phyloP scores from a whole-genome alignment of 2,329 filamentous ascomycete genomes.

The Fonsecaea multimorphosa region DNA sequence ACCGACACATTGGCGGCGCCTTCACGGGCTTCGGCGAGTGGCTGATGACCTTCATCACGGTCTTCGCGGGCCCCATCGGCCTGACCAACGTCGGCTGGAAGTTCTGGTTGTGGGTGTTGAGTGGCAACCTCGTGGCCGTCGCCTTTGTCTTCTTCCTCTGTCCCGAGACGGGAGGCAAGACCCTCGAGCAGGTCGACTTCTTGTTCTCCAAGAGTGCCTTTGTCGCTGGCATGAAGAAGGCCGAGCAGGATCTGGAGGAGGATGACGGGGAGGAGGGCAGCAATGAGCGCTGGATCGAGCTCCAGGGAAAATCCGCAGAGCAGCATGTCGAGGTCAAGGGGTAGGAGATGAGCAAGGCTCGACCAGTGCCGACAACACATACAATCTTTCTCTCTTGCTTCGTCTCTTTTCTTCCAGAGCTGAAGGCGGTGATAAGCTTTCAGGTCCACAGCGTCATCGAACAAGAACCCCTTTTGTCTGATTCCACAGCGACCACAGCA shows the following conservation, averaged over 20 bases:
- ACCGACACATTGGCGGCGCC: slow-evolving; percentile 46
- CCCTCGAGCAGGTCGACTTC: slow-evolving; percentile 32
- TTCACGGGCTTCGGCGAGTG: slow-evolving; percentile 44
- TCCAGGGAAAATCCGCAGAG: background rate
- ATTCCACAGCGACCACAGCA: background rate
- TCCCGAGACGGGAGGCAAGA: slow-evolving; percentile 35
- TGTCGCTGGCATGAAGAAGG: slow-evolving; percentile 14
- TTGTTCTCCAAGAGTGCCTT: slow-evolving; percentile 23
- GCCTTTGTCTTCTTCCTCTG: slow-evolving; percentile 36
- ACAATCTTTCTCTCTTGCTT: background rate
- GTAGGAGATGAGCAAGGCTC: background rate
- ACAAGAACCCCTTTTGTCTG: background rate
- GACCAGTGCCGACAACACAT: background rate
- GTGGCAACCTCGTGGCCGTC: slow-evolving; percentile 41
- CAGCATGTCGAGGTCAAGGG: slow-evolving; percentile 12
- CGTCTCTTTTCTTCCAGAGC: no score
- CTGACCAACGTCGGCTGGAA: slow-evolving; percentile 45
- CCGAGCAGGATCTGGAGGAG: background rate
- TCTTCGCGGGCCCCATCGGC: slow-evolving; percentile 46
- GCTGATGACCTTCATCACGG: slow-evolving; percentile 47
- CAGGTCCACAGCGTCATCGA: background rate
- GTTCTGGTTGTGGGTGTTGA: slow-evolving; percentile 41
- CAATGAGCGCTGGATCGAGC: slow-evolving; percentile 8
- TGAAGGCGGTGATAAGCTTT: background rate
- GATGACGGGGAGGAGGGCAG: background rate